These are phyloP conservation scores for Berkeleyomyces rouxiae DNA, from an alignment of 2,329 filamentous ascomycete species.

Conservation along the genomic window DNA sequence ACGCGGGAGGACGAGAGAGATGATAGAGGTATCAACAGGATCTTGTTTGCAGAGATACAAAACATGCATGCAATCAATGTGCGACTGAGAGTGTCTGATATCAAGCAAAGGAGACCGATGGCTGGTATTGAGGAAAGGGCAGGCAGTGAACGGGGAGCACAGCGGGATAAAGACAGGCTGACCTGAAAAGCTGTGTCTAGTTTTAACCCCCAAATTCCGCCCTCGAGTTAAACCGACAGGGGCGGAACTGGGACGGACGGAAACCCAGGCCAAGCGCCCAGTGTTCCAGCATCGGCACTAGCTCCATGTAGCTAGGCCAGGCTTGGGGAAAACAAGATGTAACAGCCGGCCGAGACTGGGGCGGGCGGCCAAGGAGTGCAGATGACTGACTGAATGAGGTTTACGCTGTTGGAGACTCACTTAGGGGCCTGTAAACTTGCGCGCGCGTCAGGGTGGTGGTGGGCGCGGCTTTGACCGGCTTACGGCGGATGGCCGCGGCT, in stretches of 20 bases:
- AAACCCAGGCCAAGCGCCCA: not conserved
- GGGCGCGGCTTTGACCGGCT: not conserved
- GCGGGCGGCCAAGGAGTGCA: not conserved
- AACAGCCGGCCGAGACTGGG: not conserved
- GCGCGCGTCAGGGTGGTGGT: not conserved
- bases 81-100: not conserved
- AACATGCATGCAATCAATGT: not conserved
- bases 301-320: not conserved
- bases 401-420: not conserved
- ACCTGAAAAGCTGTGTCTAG: no score
- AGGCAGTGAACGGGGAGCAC: not conserved
- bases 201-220: not conserved
- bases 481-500: not conserved
- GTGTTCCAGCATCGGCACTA: not conserved
- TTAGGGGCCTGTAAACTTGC: not conserved
- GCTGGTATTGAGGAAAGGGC: not conserved
- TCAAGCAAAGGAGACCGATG: not conserved
- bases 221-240: not conserved
- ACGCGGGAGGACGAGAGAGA: not conserved
- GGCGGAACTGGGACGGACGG: not conserved
- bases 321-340: not conserved
- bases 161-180: not conserved
- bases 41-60: not conserved
- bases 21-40: not conserved
- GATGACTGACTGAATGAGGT: not conserved